Evolutionary conservation across 495 filamentous ascomycete species (phyloP), one percentile per base, ranked within the genome.

Genomic region (Xylona heveae): DNA sequence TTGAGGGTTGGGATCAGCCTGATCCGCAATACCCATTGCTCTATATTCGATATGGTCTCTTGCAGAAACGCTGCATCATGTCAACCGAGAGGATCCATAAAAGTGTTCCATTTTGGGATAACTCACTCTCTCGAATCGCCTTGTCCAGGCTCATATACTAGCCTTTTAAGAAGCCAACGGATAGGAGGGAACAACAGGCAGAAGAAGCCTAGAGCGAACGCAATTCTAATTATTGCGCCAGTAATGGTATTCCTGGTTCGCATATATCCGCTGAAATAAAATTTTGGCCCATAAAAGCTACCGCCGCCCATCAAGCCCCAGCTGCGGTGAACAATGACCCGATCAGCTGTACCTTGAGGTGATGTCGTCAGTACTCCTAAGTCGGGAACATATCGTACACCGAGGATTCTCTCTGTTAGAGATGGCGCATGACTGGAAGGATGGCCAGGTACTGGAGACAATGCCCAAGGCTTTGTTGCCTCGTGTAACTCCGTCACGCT

Each of bases 241-340:
- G 49, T 41, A 15, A 78, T 31, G n/a, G 51, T 52, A 43, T 68
- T 80, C 6, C 63, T 59, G 0, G 70, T 62, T 20, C 58, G 64
- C 47, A 69, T 56, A 46, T 73, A 80, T 44, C 83, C 73, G 19
- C 54, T 57, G 48, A 75, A 82, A 19, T 61, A 57, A 49, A 92
- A 92, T 3, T 66, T 62, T 3, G 66, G 61, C 0, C 82, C 82
- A 50, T 90, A 88, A 27, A 62, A 52, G 4, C 55, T 48, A n/a
- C 53, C 52, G 3, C 61, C 55, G 8, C 67, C 59, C 34, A 81
- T 58, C 3, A 93, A 47, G 3, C 74, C 78, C 71, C 81, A 88
- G 24, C 64, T 69, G 33, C 82, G 71, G 34, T 84, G 65, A 5
- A 88, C 72, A 26, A 74, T 64, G 15, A 69, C 63, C 5, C 61